Base-by-base conservation (phyloP, 169 alveolate species). In the Fabrea salina region DNA sequence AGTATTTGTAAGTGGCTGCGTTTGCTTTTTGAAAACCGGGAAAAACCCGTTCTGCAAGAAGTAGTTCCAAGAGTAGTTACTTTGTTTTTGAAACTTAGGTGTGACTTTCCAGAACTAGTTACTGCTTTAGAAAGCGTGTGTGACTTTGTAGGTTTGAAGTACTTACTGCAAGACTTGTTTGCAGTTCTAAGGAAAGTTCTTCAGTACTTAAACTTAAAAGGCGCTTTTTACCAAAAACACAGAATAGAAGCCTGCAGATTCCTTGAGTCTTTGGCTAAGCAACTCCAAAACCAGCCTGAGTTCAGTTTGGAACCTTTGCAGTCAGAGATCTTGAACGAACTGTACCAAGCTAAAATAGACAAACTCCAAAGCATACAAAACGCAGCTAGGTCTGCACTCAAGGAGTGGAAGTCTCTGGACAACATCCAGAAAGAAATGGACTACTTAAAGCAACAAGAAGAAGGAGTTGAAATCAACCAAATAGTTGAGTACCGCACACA, bases 241-340 rank as follows among this genome's bases (percentile, higher is more conserved):
- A 61, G 39, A 37, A 61, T 61, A 3, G 74, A 61, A 61, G 74
- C 74, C 39, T 61, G 74, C 50, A 61, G 39, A 37, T 51, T 61
- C 25, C 49, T 61, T 37, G 13, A 27, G 16, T 61, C 54, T 35
- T 37, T 61, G 13, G 74, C 74, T 13, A 61, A 37, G 50, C 44
- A 61, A 7, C 25, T 61, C 7, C 74, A 61, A 61, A 30, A 30
- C 11, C 11, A 35, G 11, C 54, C 74, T 61, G 74, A 61, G 32
- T 8, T 61, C 1, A 51, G 32, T 11, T 1, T 61, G 13, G 74
- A 61, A 16, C 74, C 74, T 61, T 61, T n/a, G 16, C 74, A 61
- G 16, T 16, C 19, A 2, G 74, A 61, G 39, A 27, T 61, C 74
- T 13, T 61, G 1, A 16, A 32, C 49, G 49, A 16, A 16, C 49